phyloP scores from a whole-genome alignment of 768 basidiomycete genomes.

The Lactarius vividus region DNA sequence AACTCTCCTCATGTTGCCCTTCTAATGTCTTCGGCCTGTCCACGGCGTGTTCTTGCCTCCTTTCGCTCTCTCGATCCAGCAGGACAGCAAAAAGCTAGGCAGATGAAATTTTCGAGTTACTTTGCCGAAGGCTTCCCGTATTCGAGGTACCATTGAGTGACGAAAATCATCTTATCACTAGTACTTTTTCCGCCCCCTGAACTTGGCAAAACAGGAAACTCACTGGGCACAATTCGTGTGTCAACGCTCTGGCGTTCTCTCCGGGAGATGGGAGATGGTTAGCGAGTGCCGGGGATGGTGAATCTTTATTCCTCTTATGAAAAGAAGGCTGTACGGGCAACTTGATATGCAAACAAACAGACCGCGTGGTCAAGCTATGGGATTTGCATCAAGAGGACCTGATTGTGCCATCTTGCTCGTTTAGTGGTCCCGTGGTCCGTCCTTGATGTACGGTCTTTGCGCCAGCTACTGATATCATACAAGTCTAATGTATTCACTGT shows the following conservation, averaged over 20 bases:
- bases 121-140: constrained; percentile 17
- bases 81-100: constrained; percentile 14
- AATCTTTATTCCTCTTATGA: neutral
- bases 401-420: constrained; percentile 30
- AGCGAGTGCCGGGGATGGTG: constrained; percentile 41
- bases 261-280: constrained; percentile 38
- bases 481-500: constrained; percentile 72
- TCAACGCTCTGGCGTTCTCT: constrained; percentile 40
- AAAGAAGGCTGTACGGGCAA: neutral
- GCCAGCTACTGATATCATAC: constrained; percentile 2
- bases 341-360: constrained; percentile 25
- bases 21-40: constrained; percentile 17
- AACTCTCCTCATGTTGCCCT: constrained; percentile 8
- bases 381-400: constrained; percentile 38
- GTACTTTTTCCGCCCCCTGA: neutral
- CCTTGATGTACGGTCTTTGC: neutral
- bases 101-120: constrained; percentile 8
- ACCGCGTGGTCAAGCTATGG: constrained; percentile 37
- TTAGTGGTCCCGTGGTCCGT: constrained; percentile 33
- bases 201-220: constrained; percentile 33
- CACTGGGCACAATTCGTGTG: constrained; percentile 37
- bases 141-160: constrained; percentile 13
- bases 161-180: neutral
- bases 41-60: constrained; percentile 4
- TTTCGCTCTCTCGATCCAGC: constrained; percentile 6